Base-by-base conservation (phyloP, 495 filamentous ascomycete species). In the Lophiotrema nucula region DNA sequence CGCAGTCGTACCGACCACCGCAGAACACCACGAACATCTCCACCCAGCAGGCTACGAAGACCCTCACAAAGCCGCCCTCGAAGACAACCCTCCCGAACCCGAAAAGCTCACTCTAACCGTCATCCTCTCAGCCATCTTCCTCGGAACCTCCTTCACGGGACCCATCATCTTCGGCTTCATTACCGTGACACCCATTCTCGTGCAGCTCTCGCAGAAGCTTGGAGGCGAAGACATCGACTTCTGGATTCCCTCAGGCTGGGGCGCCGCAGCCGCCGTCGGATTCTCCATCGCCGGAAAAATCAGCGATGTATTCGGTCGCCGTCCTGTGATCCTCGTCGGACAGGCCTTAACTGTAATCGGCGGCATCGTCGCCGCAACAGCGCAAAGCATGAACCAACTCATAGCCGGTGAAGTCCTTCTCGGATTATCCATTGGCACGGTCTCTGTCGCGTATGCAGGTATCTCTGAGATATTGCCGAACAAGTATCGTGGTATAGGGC, bases 41-140 rank as follows among this genome's bases (percentile, higher is more conserved):
- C n/a, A n/a, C n/a, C n/a, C n/a, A n/a, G n/a, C 22, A 8, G 53
- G 53, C 12, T 56, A 47, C 41, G 65, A 67, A 3, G 65, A 67
- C 44, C 65, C 65, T 0, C 65, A 67, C 41, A 27, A 35, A 39
- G 65, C 65, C 13, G 62, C 65, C 4, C 53, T 67, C 1, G 65
- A 67, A 53, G 65, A 67, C 56, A 67, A 67, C 41, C 65, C 65
- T 0, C 46, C 53, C 28, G 11, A 65, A 5, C 26, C 61, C 11
- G 65, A 67, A 35, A 67, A 65, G 39, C 52, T 67, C 4, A 67
- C 65, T 1, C 41, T 37, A 31, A 45, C 62, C 15, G 59, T 62
- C 16, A 44, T 53, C 11, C 62, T 78, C 60, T 72, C 74, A 43
- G 65, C 67, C 51, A 70, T 77, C 43, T 70, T 62, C 22, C 57